phyloP scores from a whole-genome alignment of 2,329 filamentous ascomycete genomes.

The Aureobasidium sp. region DNA sequence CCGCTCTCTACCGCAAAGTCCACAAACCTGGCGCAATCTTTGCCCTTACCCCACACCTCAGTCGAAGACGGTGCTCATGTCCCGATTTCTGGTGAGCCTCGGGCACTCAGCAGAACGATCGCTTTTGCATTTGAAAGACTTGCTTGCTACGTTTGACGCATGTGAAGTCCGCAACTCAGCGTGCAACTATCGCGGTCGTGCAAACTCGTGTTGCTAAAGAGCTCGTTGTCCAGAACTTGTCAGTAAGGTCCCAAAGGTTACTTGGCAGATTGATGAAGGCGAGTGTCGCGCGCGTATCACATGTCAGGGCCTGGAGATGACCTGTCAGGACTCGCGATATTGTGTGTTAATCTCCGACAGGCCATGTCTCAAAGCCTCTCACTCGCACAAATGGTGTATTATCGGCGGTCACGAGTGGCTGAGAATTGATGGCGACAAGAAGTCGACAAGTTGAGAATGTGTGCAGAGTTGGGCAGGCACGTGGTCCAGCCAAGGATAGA shows the following conservation, averaged over 20 bases:
- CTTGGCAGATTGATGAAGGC: not conserved
- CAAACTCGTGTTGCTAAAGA: not conserved
- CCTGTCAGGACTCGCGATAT: not conserved
- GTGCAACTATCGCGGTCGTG: not conserved
- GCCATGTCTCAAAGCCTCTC: not conserved
- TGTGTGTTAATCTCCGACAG: not conserved
- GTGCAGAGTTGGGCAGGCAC: not conserved
- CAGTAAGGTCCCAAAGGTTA: too few relatives aligned
- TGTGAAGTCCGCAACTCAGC: not conserved
- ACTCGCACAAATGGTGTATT: too few relatives aligned
- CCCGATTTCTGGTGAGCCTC: not conserved
- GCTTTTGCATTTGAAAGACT: not conserved
- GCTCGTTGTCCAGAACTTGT: too few relatives aligned
- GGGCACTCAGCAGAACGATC: not conserved
- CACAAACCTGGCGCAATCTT: not conserved
- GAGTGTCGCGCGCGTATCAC: not conserved
- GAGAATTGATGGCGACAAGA: too few relatives aligned
- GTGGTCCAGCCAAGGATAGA: not conserved
- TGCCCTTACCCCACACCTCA: not conserved
- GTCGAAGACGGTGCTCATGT: not conserved
- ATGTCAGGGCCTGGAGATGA: conserved; percentile 2
- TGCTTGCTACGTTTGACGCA: not conserved
- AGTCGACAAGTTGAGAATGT: not conserved
- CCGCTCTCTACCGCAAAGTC: conserved; percentile 1
- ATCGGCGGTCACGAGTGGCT: not conserved